A percentile compares a stretch with the other conserved stretches of the same genome.
These are phyloP conservation scores for Tephrocybe sp. DNA, from an alignment of 768 basidiomycete genomes.

Conservation along the genomic window DNA sequence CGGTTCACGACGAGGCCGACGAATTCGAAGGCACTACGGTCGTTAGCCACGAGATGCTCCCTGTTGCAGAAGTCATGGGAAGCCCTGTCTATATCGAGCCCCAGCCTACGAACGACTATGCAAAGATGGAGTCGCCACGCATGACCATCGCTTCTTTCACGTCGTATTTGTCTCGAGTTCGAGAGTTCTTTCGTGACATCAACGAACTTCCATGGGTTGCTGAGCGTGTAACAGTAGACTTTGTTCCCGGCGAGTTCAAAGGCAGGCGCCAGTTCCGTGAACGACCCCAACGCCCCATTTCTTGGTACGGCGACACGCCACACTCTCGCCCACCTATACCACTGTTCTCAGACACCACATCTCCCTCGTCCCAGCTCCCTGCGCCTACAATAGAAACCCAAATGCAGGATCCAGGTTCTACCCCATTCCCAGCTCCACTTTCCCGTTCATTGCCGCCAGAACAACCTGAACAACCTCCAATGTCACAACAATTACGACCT, in stretches of 20 bases:
- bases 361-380: constrained; percentile 9
- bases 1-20: constrained; percentile 4
- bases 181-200: constrained; percentile 30
- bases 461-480: background rate
- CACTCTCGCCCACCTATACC: constrained; percentile 4
- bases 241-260: constrained; percentile 24
- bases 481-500: background rate
- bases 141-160: constrained; percentile 26
- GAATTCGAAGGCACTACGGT: constrained; percentile 13
- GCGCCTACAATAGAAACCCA: background rate
- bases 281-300: constrained; percentile 7
- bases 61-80: constrained; percentile 4
- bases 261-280: constrained; percentile 12
- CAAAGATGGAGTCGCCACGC: constrained; percentile 29
- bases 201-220: constrained; percentile 37
- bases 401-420: background rate
- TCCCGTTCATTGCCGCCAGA: background rate
- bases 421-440: background rate
- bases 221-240: constrained; percentile 31
- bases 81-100: constrained; percentile 29
- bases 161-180: constrained; percentile 26
- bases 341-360: constrained; percentile 13
- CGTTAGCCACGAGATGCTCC: constrained; percentile 11
- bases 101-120: constrained; percentile 31
- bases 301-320: constrained; percentile 17